Percentiles rank a stretch among this genome's conserved stretches.
These are phyloP conservation scores for Populus tomentosa DNA, from an alignment of 441 rosid genomes.

Conservation along the genomic window DNA sequence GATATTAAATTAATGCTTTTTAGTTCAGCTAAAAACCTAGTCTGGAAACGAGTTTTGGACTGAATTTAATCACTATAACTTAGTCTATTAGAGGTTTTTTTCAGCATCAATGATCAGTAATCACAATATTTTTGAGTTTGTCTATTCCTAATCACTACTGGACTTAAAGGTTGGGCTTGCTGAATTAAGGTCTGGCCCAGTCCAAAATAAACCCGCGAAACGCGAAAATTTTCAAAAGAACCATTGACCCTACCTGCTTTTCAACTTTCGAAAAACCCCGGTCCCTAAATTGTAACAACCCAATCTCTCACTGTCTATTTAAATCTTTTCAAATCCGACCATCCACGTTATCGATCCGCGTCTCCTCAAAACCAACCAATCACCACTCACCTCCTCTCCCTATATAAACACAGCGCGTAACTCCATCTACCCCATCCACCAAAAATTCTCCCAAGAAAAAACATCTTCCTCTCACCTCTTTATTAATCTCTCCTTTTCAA, in stretches of 20 bases:
- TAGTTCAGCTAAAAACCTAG: no score
- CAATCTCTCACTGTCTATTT: constrained; percentile 7
- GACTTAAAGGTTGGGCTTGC: neutral
- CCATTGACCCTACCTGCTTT: neutral
- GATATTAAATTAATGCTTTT: no score
- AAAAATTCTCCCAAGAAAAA: no score
- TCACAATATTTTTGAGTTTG: no score
- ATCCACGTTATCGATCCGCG: constrained; percentile 22
- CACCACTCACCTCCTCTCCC: neutral
- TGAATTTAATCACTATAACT: no score
- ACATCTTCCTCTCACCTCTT: no score
- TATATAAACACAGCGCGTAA: constrained; percentile 7
- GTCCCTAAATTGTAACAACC: no score
- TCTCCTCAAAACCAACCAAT: constrained; percentile 10
- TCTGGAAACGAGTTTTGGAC: no score
- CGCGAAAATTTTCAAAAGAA: neutral
- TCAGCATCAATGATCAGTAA: no score
- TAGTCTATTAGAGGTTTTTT: no score
- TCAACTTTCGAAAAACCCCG: neutral
- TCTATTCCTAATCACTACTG: neutral
- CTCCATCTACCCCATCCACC: no score
- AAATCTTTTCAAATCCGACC: neutral
- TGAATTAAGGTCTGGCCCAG: neutral
- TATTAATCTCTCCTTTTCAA: no score
- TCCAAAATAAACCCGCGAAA: neutral